Percentiles rank a stretch among this genome's conserved stretches.
Conservation (phyloP, 73 alveolate genomes). For the Tetrahymena malaccensis region DNA sequence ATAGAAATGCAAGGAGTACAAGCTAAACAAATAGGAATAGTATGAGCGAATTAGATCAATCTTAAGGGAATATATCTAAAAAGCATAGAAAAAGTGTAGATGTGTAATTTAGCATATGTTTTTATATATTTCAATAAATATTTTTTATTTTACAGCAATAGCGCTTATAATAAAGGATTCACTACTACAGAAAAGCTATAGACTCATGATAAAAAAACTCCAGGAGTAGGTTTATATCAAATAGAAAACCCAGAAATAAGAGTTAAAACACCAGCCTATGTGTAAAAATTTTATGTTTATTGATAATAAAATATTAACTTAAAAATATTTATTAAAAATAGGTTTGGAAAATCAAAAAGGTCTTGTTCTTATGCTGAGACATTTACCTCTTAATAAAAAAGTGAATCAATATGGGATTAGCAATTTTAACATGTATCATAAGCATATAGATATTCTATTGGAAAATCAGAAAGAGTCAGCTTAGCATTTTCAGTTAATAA, state of each 20-base stretch:
- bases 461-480: not conserved
- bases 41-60: not conserved
- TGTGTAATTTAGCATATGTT: not conserved
- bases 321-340: not conserved
- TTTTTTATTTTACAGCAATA: not conserved
- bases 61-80: not conserved
- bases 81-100: not conserved
- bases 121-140: not conserved
- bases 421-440: not conserved
- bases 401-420: not conserved
- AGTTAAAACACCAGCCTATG: not conserved
- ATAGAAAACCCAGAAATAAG: not conserved
- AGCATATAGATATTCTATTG: not conserved
- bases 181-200: not conserved
- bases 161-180: not conserved
- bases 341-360: not conserved
- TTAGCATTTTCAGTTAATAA: not conserved
- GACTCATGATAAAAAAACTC: not conserved
- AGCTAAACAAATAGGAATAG: not conserved
- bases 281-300: not conserved
- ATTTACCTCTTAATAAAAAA: not conserved
- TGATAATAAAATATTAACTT: not conserved
- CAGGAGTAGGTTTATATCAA: not conserved
- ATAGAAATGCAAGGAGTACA: not conserved
- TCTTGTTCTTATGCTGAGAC: not conserved